Evolutionary conservation across 192 early-diverging fungal genomes (phyloP), one percentile per base, ranked within the genome.

Genomic region (Jimgerdemannia flammicorona): DNA sequence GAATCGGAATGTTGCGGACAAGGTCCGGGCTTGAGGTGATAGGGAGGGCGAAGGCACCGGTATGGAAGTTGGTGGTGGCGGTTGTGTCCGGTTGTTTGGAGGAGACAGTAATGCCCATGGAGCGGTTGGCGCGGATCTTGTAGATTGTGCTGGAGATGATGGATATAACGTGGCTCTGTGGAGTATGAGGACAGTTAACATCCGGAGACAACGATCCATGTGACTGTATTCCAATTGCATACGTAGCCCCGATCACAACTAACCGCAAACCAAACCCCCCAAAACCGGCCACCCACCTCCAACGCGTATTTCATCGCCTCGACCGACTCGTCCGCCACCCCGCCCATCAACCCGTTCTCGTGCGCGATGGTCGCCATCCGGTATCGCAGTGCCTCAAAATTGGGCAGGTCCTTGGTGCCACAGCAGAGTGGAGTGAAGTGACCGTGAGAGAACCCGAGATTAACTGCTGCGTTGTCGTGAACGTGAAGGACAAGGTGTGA

Each of bases 351-450:
- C 0, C 91, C 91, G 67, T 91, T 85, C 74, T 93, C 91, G 70
- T 90, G 78, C 3, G 91, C 89, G 43, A 91, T 84, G 2, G 88
- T 89, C 3, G 87, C 86, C 91, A 93, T 90, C 29, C 92, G 85
- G 40, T 89, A 82, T 69, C 84, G 80, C 66, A 93, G 80, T 20
- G 90, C 82, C 11, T 91, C 89, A 39, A 88, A 85, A 78, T 85
- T 84, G n/a, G 92, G 92, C 18, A 89, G 82, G 29, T 89, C 86
- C 69, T 90, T 92, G 10, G 89, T 83, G 73, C 90, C 89, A 70
- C 77, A 86, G 69, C 91, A 91, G 40, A 93, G 82, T 4, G 92
- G 89, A 9, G 90, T 89, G 54, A 89, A 84, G 17, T 90, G 83
- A 7, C 92, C 92, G 78, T 87, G 85, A 73, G 91, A 88, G 78